Evolutionary conservation across 1,284 basidiomycete genomes (phyloP).

Genomic region (Rhodofomes roseus): DNA sequence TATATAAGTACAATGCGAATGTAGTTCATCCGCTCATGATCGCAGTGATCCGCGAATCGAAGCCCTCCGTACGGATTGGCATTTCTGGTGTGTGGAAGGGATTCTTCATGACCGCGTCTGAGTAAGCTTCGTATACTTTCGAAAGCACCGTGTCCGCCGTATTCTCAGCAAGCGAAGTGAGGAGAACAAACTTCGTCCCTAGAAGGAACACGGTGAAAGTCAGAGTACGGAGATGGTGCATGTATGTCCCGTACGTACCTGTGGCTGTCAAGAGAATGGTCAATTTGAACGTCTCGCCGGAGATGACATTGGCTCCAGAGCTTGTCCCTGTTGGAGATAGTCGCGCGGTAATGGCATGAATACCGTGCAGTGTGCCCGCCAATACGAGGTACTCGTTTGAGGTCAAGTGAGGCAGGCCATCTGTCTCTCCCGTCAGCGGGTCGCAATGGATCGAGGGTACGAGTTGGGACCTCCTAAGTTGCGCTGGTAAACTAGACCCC

Average conservation of each 20-base stretch:
- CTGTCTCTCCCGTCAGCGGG: slow-evolving; percentile 37
- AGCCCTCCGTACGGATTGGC: slow-evolving; percentile 92
- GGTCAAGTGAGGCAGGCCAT: slow-evolving; percentile 80
- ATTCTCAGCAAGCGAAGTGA: slow-evolving; percentile 77
- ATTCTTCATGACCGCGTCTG: slow-evolving; percentile 98
- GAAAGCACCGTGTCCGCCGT: slow-evolving; percentile 72
- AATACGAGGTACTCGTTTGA: slow-evolving; percentile 98
- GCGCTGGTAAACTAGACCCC: slow-evolving; percentile 92
- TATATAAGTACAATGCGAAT: not conserved
- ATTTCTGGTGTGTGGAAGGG: slow-evolving; percentile 99
- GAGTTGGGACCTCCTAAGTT: slow-evolving; percentile 74
- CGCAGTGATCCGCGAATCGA: slow-evolving; percentile 70
- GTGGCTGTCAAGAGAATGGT: slow-evolving; percentile 89
- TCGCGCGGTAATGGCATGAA: slow-evolving; percentile 95
- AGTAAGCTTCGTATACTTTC: slow-evolving; percentile 87
- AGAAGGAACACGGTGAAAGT: not conserved
- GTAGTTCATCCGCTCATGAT: slow-evolving; percentile 49
- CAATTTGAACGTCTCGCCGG: slow-evolving; percentile 92
- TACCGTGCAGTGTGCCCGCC: slow-evolving; percentile 95
- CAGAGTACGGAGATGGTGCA: not conserved
- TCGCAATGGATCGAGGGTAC: not conserved
- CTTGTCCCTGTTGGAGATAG: slow-evolving; percentile 81
- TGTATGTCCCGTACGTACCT: slow-evolving; percentile 49
- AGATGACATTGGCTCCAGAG: slow-evolving; percentile 90
- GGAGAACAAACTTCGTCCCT: slow-evolving; percentile 98